phyloP scores from a whole-genome alignment of 1,284 basidiomycete species.

The Ustilago curta region DNA sequence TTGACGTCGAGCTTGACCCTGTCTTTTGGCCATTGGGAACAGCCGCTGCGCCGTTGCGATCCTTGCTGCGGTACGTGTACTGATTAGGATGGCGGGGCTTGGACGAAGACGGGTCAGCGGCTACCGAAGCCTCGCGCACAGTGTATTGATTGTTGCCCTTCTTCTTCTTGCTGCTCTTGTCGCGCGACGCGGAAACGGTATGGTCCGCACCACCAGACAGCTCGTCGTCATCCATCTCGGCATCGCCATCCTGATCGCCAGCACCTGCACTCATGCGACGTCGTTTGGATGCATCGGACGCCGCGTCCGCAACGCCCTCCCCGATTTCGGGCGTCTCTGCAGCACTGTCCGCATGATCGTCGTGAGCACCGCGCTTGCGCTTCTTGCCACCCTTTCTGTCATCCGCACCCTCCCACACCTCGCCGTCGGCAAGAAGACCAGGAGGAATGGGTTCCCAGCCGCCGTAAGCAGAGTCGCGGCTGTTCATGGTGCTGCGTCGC shows the following conservation, averaged over 20 bases:
- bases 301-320: conserved; percentile 27
- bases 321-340: conserved; percentile 24
- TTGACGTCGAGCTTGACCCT: conserved; percentile 41
- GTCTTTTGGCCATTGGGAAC: conserved; percentile 34
- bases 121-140: conserved; percentile 34
- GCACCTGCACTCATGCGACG: conserved; percentile 48
- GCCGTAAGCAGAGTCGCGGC: conserved; percentile 91
- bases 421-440: conserved; percentile 63
- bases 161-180: conserved; percentile 49
- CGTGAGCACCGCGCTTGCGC: conserved; percentile 53
- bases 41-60: conserved; percentile 32
- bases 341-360: conserved; percentile 37
- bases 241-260: conserved; percentile 32
- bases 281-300: conserved; percentile 50
- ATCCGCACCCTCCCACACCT: conserved; percentile 68
- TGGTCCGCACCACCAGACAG: conserved; percentile 13
- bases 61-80: conserved; percentile 74
- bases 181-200: conserved; percentile 13
- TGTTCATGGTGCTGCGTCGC: conserved; percentile 91
- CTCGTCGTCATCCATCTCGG: conserved; percentile 42
- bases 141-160: conserved; percentile 51
- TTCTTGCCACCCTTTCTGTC: conserved; percentile 52
- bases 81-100: conserved; percentile 73
- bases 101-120: conserved; percentile 27
- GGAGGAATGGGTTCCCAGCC: conserved; percentile 79